phyloP scores from a whole-genome alignment of 1,139 yeast genomes.

The Nakaseomyces nivariensis region DNA sequence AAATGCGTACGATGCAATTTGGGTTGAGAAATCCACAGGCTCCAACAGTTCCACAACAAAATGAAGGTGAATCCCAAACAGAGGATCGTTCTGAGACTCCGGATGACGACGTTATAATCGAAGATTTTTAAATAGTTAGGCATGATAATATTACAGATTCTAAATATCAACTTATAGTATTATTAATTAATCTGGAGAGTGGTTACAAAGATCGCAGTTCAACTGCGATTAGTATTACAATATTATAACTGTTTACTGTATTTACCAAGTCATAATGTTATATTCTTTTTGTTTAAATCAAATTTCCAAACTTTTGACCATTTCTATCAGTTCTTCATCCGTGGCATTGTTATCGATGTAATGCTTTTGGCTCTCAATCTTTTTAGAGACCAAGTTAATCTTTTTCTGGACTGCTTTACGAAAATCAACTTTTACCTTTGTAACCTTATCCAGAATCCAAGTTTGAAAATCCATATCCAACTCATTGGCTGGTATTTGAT shows the following conservation, averaged over 20 bases:
- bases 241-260: neutral
- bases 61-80: slow-evolving; percentile 10
- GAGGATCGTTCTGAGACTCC: slow-evolving; percentile 23
- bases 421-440: slow-evolving; percentile 38
- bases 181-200: neutral
- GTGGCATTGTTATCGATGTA: slow-evolving; percentile 11
- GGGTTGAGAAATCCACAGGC: slow-evolving; percentile 15
- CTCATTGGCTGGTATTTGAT: slow-evolving; percentile 62
- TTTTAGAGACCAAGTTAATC: slow-evolving; percentile 24
- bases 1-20: slow-evolving; percentile 21
- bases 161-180: neutral
- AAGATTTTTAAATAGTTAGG: slow-evolving; percentile 1
- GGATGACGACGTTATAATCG: slow-evolving; percentile 22
- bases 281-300: neutral
- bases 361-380: slow-evolving; percentile 11
- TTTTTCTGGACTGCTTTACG: slow-evolving; percentile 38
- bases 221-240: neutral
- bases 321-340: slow-evolving; percentile 12
- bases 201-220: neutral
- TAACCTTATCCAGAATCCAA: slow-evolving; percentile 45
- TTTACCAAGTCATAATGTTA: neutral
- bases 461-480: slow-evolving; percentile 58
- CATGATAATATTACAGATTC: neutral
- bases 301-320: neutral
- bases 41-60: slow-evolving; percentile 5